Evolutionary conservation across 1,139 yeast species (phyloP), one percentile per base, ranked within the genome.

Genomic region (Chernovozyma aurita): DNA sequence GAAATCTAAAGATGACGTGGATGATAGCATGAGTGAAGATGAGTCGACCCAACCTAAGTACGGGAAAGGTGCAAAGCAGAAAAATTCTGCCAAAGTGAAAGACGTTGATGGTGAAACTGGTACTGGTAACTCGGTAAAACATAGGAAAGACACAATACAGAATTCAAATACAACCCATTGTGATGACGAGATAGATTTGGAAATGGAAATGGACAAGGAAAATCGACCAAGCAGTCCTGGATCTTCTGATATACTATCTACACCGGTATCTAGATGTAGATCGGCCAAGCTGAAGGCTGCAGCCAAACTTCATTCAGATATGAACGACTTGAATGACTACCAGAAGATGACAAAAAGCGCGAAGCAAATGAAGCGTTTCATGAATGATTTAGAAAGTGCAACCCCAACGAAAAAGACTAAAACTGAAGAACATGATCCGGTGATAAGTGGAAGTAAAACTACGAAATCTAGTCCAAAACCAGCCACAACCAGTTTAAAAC

Each of bases 281-380:
- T 61, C 78, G 16, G 94, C 94, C 1, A 80, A 82, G 28, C 70
- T 73, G 32, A 75, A 75, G 46, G 94, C 94, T 0, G 79, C 80
- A 0, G 63, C 64, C 39, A 80, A 78, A 51, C 61, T 85, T n/a
- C 90, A 81, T 46, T 71, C 71, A 17, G 76, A 80, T 47, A 82
- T 85, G 74, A 73, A 75, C 36, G 82, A 82, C 36, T 63, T 84
- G 42, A 82, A 80, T 47, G 70, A 65, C 36, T 84, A 73, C 50
- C 80, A 78, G 42, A 69, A 74, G 45, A 54, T 65, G 45, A 39
- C 63, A 4, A 67, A 67, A 45, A 67, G 73, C 29, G 49, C 59
- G 1, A 50, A 63, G 17, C 66, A 65, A 42, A 64, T 66, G 73
- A 58, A 65, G 32, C 38, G 49, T 4, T 64, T 59, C 38, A 60